Evolutionary conservation across 1,284 basidiomycete genomes (phyloP).

Genomic region (Fomes fomentarius): DNA sequence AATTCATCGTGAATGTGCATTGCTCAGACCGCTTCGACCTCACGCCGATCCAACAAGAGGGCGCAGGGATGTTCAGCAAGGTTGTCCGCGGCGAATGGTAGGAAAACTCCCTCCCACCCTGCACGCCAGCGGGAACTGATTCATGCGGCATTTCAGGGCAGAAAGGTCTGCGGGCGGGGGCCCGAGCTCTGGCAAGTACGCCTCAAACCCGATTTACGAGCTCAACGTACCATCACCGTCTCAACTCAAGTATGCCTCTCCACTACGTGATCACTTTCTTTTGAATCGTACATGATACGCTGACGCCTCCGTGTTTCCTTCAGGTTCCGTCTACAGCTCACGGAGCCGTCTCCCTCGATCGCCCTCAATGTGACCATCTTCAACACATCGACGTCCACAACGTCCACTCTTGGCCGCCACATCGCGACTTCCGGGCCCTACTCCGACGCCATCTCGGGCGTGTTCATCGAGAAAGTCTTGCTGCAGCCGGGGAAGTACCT

Average conservation of each 20-base stretch:
- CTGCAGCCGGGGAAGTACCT: slow-evolving; percentile 69
- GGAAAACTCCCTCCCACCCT: no score
- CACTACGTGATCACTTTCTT: no score
- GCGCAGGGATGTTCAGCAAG: slow-evolving; percentile 88
- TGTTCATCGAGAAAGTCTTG: slow-evolving; percentile 56
- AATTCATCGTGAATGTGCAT: slow-evolving; percentile 67
- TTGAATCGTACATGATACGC: no score
- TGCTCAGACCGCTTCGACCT: slow-evolving; percentile 67
- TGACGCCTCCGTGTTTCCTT: no score
- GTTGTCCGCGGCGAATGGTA: slow-evolving; percentile 72
- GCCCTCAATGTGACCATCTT: slow-evolving; percentile 68
- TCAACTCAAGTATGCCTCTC: slow-evolving; percentile 74
- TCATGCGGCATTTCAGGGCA: slow-evolving; percentile 48
- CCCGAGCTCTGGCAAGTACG: slow-evolving; percentile 65
- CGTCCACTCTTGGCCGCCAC: slow-evolving; percentile 42
- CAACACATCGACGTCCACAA: slow-evolving; percentile 31
- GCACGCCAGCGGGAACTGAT: no score
- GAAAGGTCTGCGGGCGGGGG: slow-evolving; percentile 61
- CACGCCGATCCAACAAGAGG: slow-evolving; percentile 84
- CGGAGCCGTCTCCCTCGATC: slow-evolving; percentile 44
- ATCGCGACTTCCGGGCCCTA: slow-evolving; percentile 79
- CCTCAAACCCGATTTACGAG: slow-evolving; percentile 70
- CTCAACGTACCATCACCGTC: slow-evolving; percentile 56
- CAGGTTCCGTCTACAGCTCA: slow-evolving; percentile 71
- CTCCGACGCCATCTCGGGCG: slow-evolving; percentile 71